phyloP scores from a whole-genome alignment of 2,329 filamentous ascomycete species.

The Phialocephala sp. region DNA sequence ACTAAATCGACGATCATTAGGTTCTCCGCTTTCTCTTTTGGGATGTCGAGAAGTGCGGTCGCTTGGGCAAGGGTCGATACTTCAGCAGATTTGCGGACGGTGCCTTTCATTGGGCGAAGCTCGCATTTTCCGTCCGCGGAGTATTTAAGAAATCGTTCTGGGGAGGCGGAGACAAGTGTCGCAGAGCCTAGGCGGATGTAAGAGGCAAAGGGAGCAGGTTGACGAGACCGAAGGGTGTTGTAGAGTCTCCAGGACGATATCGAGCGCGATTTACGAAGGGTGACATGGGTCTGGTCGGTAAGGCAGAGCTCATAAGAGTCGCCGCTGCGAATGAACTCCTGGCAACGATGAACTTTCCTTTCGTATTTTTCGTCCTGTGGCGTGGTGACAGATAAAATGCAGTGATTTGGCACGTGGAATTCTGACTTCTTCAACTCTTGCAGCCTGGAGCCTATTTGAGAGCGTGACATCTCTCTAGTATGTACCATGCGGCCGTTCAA shows the following conservation, averaged over 20 bases:
- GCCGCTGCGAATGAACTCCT: conserved; percentile 45
- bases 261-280: conserved; percentile 17
- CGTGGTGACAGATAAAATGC: conserved; percentile 33
- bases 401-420: background rate
- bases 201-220: conserved; percentile 64
- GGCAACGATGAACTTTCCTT: conserved; percentile 44
- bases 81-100: conserved; percentile 76
- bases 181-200: conserved; percentile 73
- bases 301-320: conserved; percentile 50
- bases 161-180: conserved; percentile 82
- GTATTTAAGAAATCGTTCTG: conserved; percentile 86
- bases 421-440: background rate
- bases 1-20: conserved; percentile 98
- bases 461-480: background rate
- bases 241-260: conserved; percentile 41
- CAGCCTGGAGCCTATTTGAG: background rate
- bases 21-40: conserved; percentile 94
- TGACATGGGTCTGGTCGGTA: conserved; percentile 43
- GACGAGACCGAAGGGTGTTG: conserved; percentile 37
- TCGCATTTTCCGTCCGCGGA: conserved; percentile 65
- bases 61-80: conserved; percentile 75
- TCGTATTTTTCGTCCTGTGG: conserved; percentile 40
- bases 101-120: conserved; percentile 96
- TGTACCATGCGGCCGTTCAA: conserved; percentile 2
- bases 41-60: conserved; percentile 72